Percentiles rank a stretch among this genome's conserved stretches.
These are phyloP conservation scores for Neofusicoccum parvum DNA, from an alignment of 2,329 filamentous ascomycete species.

Conservation along the genomic window DNA sequence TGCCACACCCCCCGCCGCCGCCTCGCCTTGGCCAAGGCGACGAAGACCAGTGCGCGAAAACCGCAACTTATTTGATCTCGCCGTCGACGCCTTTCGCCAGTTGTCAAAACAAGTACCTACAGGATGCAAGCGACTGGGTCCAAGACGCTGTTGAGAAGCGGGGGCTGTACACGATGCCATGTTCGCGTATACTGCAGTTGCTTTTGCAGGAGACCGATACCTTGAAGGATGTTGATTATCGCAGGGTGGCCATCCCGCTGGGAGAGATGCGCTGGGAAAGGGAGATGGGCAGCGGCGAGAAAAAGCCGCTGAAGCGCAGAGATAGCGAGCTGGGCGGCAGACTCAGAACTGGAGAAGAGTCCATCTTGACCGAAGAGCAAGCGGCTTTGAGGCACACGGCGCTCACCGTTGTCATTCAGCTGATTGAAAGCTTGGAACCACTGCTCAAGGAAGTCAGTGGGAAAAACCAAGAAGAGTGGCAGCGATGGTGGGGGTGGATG, in stretches of 20 bases:
- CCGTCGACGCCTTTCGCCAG: slow-evolving; percentile 79
- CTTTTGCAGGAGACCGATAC: slow-evolving; percentile 78
- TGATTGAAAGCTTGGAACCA: slow-evolving; percentile 84
- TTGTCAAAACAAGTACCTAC: slow-evolving; percentile 78
- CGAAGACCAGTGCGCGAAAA: slow-evolving; percentile 63
- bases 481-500: slow-evolving; percentile 85
- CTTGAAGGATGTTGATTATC: slow-evolving; percentile 69
- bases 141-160: slow-evolving; percentile 72
- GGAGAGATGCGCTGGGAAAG: slow-evolving; percentile 86
- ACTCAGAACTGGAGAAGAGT: slow-evolving; percentile 35
- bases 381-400: slow-evolving; percentile 75
- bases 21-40: slow-evolving; percentile 62
- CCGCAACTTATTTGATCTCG: slow-evolving; percentile 81
- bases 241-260: slow-evolving; percentile 82
- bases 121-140: slow-evolving; percentile 83
- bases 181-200: slow-evolving; percentile 73
- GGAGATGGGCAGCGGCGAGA: slow-evolving; percentile 53
- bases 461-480: slow-evolving; percentile 91
- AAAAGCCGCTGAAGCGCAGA: slow-evolving; percentile 52
- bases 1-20: slow-evolving; percentile 71
- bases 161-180: slow-evolving; percentile 73
- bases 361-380: slow-evolving; percentile 67
- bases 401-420: slow-evolving; percentile 77
- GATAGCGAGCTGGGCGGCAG: slow-evolving; percentile 50
- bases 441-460: slow-evolving; percentile 78